Base-by-base conservation (phyloP, 306 rosid species). In the Elaeagnus macrophylla region DNA sequence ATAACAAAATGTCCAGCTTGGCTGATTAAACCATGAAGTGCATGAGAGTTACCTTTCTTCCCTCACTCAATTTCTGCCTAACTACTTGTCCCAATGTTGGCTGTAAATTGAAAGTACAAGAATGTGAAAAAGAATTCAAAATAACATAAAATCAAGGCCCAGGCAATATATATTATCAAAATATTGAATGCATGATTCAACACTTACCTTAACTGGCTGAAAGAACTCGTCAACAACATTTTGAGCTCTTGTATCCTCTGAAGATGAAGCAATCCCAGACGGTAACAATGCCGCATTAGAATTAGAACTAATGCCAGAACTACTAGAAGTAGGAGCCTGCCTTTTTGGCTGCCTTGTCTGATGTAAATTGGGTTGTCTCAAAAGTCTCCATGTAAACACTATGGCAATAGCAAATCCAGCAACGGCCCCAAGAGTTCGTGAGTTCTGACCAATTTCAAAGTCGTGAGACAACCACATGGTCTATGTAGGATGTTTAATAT, bases 41-140 rank as follows among this genome's bases (percentile, higher is more conserved):
- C 43, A 56, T 32, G 55, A 48, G 54, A 51, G 54, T 72, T 84
- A 91, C 96, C 96, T 84, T 87, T 78, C 99, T 82, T 82, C 95
- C 99, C 63, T 83, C 96, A 65, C 93, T 83, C 66, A 91, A 76
- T 68, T 79, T 91, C 80, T 87, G 96, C 77, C 85, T 80, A 49
- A 87, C 96, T 54, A 87, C 80, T 83, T 84, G 96, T 64, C 85
- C 85, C 89, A 91, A 75, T 37, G 89, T 87, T 61, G 89, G 87
- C 96, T 91, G 89, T 56, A 79, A 73, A 50, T 66, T 25, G 39
- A 39, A 51, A 11, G 7, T 57, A 60, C 50, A 57, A 38, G 45
- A 65, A 56, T 25, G n/a, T n/a, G n/a, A 25, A 2, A 5, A 55
- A 54, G 66, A 66, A 7, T 42, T 13, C 65, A 41, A 77, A 71